Conservation (phyloP, 371 early-diverging fungal genomes). For the Amoeboaphelidium protococcarum region DNA sequence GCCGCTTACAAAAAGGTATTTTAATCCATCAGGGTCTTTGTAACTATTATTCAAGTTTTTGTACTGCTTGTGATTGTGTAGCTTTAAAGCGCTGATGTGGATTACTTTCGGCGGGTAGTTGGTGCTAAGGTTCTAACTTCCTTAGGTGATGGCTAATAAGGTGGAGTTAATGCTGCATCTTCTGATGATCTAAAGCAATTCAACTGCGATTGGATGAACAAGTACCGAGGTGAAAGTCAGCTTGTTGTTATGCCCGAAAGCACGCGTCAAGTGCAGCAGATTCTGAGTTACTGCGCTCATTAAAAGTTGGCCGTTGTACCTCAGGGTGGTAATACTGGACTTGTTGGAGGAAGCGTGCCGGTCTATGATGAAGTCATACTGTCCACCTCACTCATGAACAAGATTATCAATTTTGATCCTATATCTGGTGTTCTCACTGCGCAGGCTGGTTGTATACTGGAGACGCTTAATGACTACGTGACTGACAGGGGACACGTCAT, state of each 20-base stretch:
- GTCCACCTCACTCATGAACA: slow-evolving; percentile 37
- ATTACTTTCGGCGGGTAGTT: too few relatives aligned
- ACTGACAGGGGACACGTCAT: slow-evolving; percentile 50
- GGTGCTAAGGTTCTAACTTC: too few relatives aligned
- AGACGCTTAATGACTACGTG: slow-evolving; percentile 45
- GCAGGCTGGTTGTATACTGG: slow-evolving; percentile 70
- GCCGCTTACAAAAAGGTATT: too few relatives aligned
- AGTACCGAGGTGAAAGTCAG: slow-evolving; percentile 56
- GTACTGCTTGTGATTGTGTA: too few relatives aligned
- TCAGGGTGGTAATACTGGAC: slow-evolving; percentile 40
- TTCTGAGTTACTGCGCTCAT: slow-evolving; percentile 64
- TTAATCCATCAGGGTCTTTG: too few relatives aligned
- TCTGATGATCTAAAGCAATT: slow-evolving; percentile 16
- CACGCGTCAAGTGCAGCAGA: slow-evolving; percentile 51
- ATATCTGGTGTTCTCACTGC: slow-evolving; percentile 53
- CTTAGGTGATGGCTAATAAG: too few relatives aligned
- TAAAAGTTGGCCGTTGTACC: slow-evolving; percentile 63
- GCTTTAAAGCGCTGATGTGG: too few relatives aligned
- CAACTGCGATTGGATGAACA: slow-evolving; percentile 76
- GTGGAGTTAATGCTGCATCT: too few relatives aligned
- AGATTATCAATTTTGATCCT: slow-evolving; percentile 43
- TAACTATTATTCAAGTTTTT: too few relatives aligned
- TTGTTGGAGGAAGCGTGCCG: slow-evolving; percentile 23
- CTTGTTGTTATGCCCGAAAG: slow-evolving; percentile 62
- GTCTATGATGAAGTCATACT: slow-evolving; percentile 81